phyloP scores from a whole-genome alignment of 2,329 filamentous ascomycete species.

The Fusarium illudens region DNA sequence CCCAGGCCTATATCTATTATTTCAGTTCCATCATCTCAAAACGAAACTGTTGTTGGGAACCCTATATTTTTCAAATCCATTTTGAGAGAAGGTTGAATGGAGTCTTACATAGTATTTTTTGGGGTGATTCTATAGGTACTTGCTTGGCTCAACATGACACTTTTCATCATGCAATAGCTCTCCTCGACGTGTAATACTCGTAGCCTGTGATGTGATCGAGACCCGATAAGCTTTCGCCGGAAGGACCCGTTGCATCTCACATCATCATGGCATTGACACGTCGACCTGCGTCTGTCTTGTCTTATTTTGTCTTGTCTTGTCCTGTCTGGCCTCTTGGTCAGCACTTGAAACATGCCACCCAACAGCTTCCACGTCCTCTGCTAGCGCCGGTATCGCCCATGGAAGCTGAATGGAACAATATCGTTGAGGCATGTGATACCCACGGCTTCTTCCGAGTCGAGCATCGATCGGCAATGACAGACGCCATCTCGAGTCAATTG shows the following conservation, averaged over 20 bases:
- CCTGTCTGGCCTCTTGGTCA: background rate
- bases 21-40: background rate
- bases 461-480: background rate
- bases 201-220: background rate
- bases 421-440: background rate
- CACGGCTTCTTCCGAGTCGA: background rate
- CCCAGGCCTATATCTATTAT: background rate
- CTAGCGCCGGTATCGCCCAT: background rate
- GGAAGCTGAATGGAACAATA: background rate
- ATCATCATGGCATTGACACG: background rate
- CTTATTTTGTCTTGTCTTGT: background rate
- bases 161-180: background rate
- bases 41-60: background rate
- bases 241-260: slow-evolving; percentile 6
- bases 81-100: no score
- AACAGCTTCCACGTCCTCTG: background rate
- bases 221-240: background rate
- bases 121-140: background rate
- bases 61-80: background rate
- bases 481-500: slow-evolving; percentile 5
- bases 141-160: background rate
- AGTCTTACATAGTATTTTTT: no score
- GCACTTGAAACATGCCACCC: slow-evolving; percentile 1
- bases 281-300: background rate
- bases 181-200: background rate